phyloP scores from a whole-genome alignment of 1,139 yeast genomes.

The Lodderomyces margitis region DNA sequence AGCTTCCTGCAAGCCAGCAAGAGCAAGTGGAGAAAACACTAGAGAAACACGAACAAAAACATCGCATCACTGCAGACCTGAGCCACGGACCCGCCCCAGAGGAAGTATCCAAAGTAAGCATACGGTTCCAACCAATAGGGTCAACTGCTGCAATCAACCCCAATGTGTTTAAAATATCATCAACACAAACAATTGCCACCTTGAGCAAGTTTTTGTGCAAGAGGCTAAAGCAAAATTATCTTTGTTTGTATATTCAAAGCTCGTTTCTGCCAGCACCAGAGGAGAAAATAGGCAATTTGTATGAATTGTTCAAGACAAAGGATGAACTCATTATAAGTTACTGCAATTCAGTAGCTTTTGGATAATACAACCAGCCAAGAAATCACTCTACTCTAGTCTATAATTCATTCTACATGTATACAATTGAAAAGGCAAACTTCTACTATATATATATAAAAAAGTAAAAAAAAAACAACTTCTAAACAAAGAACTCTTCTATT shows the following conservation, averaged over 20 bases:
- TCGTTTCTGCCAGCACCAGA: constrained; percentile 63
- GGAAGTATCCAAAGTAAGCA: constrained; percentile 29
- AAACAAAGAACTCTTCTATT: background rate
- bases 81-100: background rate
- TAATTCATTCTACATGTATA: background rate
- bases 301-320: constrained; percentile 40
- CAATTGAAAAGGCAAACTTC: background rate
- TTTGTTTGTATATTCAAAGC: constrained; percentile 50
- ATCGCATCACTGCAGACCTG: background rate
- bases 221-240: constrained; percentile 31
- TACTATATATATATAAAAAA: constrained; percentile 2
- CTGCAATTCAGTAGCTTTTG: constrained; percentile 59
- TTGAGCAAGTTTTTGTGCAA: constrained; percentile 44
- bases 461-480: too few relatives aligned
- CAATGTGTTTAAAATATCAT: constrained; percentile 46
- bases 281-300: constrained; percentile 51
- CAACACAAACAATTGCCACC: constrained; percentile 46
- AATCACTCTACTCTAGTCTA: too few relatives aligned
- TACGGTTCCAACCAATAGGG: constrained; percentile 60
- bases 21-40: constrained; percentile 6
- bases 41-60: constrained; percentile 7
- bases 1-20: constrained; percentile 18
- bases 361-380: constrained; percentile 23
- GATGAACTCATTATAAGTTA: constrained; percentile 54
- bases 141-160: constrained; percentile 52